phyloP scores from a whole-genome alignment of 1,284 basidiomycete genomes.

The Cystobasidium slooffiae region DNA sequence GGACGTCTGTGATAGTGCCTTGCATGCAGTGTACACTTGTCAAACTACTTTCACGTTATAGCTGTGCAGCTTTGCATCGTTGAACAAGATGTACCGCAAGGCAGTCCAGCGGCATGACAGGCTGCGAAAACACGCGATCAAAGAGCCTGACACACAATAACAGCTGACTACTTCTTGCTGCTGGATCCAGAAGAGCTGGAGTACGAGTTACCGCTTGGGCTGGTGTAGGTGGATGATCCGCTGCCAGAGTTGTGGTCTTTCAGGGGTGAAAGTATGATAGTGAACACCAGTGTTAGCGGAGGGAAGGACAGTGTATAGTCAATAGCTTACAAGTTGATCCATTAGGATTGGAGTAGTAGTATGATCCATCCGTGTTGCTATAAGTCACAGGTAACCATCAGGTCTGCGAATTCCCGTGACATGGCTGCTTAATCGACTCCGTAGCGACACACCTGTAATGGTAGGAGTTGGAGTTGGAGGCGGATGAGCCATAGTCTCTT shows the following conservation, averaged over 20 bases:
- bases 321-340: conserved; percentile 31
- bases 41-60: no score
- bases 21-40: no score
- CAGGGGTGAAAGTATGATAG: not conserved
- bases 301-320: not conserved
- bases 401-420: not conserved
- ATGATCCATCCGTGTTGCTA: conserved; percentile 43
- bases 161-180: conserved; percentile 1
- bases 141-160: no score
- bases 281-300: not conserved
- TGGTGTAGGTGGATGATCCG: conserved; percentile 43
- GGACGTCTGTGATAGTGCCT: no score
- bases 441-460: conserved; percentile 31
- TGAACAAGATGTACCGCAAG: no score
- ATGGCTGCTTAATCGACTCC: not conserved
- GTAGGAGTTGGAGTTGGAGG: conserved; percentile 41
- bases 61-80: no score
- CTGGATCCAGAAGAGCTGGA: conserved; percentile 1
- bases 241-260: conserved; percentile 41
- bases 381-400: not conserved
- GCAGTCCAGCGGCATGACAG: no score
- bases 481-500: conserved; percentile 40
- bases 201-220: conserved; percentile 16
- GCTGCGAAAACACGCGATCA: no score
- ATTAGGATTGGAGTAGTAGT: conserved; percentile 45